Evolutionary conservation across 257 asterid genomes (phyloP), one percentile per base, ranked within the genome.

Genomic region (Nicotiana paniculata): DNA sequence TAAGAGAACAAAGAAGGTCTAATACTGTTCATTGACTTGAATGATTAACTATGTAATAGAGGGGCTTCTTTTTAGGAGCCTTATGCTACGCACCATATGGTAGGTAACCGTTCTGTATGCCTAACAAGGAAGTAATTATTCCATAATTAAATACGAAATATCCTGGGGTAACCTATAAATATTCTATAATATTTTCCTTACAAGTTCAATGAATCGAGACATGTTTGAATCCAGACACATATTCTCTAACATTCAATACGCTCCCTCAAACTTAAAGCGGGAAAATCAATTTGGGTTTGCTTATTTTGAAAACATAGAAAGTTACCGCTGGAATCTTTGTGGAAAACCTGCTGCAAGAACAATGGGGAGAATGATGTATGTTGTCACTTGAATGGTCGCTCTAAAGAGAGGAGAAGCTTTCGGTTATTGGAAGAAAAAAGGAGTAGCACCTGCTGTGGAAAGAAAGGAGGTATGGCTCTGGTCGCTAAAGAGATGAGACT

Each of bases 331-430:
- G 57, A 39, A 43, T 70, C 18, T 69, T 4, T 70, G 33, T 39
- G 77, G 77, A 43, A 70, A 69, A 70, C n/a, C 58, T 70, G 77
- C 77, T 70, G n/a, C 58, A 17, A 70, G n/a, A 37, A 70, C 12
- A 70, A 43, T 70, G 77, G n/a, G 77, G 24, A 39, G 35, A 39
- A 39, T n/a, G 33, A 39, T 70, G 77, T 39, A 11, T 30, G 5
- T 39, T n/a, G 33, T 69, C 33, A 39, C 77, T 39, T 70, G 57
- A n/a, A 70, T 0, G 58, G 57, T 11, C 3, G n/a, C 35, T 70
- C 33, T 70, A 10, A 70, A n/a, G 58, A 69, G 57, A 39, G 77
- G 58, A 39, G 28, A 70, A n/a, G 0, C 77, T 39, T 39, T 37
- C 24, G 33, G 13, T 69, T 69, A 54, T 69, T 69, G 1, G 77